A percentile compares a stretch with the other conserved stretches of the same genome.
Conservation (phyloP, 192 early-diverging fungal genomes). For the Irineochytrium annulatum region DNA sequence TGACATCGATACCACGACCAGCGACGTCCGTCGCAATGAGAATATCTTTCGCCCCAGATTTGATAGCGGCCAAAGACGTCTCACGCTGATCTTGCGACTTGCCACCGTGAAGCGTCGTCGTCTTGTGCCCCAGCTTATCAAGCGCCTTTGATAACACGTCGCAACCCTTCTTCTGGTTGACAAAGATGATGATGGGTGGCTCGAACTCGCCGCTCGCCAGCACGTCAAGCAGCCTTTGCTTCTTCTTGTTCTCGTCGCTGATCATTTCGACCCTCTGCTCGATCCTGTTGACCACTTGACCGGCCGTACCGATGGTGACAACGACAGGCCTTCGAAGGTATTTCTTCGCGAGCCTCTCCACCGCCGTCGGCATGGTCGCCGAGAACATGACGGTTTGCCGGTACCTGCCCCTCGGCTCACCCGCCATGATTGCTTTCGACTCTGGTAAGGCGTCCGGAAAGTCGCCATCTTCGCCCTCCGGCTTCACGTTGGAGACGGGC, state of each 20-base stretch:
- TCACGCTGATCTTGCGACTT: conserved; percentile 99
- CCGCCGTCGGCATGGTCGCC: conserved; percentile 94
- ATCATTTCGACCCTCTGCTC: conserved; percentile 96
- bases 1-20: conserved; percentile 97
- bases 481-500: conserved; percentile 86
- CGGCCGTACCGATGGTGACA: conserved; percentile 93
- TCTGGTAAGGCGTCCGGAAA: conserved; percentile 63
- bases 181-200: conserved; percentile 94
- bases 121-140: conserved; percentile 64
- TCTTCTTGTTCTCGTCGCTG: conserved; percentile 78
- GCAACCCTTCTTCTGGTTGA: conserved; percentile 92
- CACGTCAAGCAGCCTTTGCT: conserved; percentile 72
- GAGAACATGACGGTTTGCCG: conserved; percentile 99
- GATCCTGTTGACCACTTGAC: conserved; percentile 93
- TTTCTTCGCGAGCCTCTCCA: conserved; percentile 90
- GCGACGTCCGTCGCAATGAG: conserved; percentile 98
- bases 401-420: conserved; percentile 34
- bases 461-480: conserved; percentile 41
- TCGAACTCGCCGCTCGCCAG: conserved; percentile 59
- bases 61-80: conserved; percentile 73
- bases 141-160: conserved; percentile 80
- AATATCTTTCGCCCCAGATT: conserved; percentile 75
- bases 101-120: conserved; percentile 87
- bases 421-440: conserved; percentile 6
- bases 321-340: conserved; percentile 88